These are phyloP conservation scores for Penicillium sp. DNA, from an alignment of 2,329 filamentous ascomycete genomes.

Conservation along the genomic window DNA sequence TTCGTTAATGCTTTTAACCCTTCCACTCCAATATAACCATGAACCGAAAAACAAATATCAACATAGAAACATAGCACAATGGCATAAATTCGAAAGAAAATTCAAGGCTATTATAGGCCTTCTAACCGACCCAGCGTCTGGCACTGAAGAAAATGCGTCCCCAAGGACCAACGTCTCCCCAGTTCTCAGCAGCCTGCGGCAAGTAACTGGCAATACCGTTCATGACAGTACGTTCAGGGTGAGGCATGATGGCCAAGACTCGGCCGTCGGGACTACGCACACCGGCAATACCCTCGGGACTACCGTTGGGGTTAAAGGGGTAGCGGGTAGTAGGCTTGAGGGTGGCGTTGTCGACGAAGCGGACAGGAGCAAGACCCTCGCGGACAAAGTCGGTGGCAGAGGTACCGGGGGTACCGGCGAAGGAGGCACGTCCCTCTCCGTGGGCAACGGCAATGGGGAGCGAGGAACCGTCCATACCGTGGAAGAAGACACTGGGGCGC, in stretches of 20 bases:
- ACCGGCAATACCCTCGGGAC: conserved; percentile 76
- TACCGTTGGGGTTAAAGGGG: conserved; percentile 87
- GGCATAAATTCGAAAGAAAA: conserved; percentile 2
- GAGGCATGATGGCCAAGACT: conserved; percentile 88
- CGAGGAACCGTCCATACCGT: conserved; percentile 79
- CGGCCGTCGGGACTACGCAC: conserved; percentile 75
- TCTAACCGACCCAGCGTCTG: conserved; percentile 77
- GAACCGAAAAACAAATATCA: conserved; percentile 14
- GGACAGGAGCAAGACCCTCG: conserved; percentile 70
- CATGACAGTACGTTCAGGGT: conserved; percentile 86
- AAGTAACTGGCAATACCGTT: conserved; percentile 75
- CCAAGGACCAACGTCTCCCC: conserved; percentile 85
- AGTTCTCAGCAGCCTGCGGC: conserved; percentile 63
- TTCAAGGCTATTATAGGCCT: background rate
- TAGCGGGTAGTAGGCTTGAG: conserved; percentile 73
- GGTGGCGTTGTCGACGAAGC: conserved; percentile 82
- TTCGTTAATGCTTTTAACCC: conserved; percentile 14
- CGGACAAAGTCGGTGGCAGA: conserved; percentile 56
- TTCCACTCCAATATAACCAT: conserved; percentile 14
- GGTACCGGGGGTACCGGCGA: conserved; percentile 53
- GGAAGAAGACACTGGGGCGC: conserved; percentile 75
- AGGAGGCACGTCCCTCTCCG: conserved; percentile 82
- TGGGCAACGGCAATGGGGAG: conserved; percentile 88
- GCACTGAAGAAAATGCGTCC: conserved; percentile 82
- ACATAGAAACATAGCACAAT: conserved; percentile 2